Base-by-base conservation (phyloP, 2,329 filamentous ascomycete species). In the Scytalidium sp. region DNA sequence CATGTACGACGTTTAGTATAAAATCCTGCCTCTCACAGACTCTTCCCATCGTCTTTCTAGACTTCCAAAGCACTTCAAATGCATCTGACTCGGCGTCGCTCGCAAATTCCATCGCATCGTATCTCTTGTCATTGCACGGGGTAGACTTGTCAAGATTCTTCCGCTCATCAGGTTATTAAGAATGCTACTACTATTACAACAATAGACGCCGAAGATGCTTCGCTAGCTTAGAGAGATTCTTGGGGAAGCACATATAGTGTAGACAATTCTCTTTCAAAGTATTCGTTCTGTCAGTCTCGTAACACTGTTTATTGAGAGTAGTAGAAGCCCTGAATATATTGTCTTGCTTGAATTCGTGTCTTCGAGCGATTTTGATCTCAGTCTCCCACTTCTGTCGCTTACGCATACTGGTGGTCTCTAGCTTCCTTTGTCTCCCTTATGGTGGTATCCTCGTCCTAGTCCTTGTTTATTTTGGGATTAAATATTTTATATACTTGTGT, bases 1-100 rank as follows among this genome's bases (percentile, higher is more conserved):
- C 43, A 55, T 56, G 50, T 60, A 56, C 51, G 56, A 60, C 47
- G 56, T 60, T 13, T 60, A 32, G 22, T 22, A n/a, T n/a, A 36
- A 36, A 5, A 36, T 8, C 17, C 32, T n/a, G 15, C 7, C 25
- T 29, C 32, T 36, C 13, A 15, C 32, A 36, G 13, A 8, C 17
- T 4, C 17, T 36, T 36, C 32, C 32, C 32, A 36, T 36, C 32
- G 17, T 36, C 32, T 36, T 36, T 36, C 32, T 36, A 36, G 32
- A 36, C 32, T 36, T 36, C 17, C 32, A 36, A 36, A 36, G 32
- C 13, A n/a, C 32, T 36, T 10, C 32, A 36, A 36, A 36, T 36
- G 32, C 32, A 36, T 36, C 32, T 9, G 13, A 36, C 32, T 36
- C 32, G 32, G 32, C 32, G 32, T 36, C 32, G 32, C 32, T n/a